phyloP scores from a whole-genome alignment of 1,139 yeast genomes.

The Blastobotrys aristatus region DNA sequence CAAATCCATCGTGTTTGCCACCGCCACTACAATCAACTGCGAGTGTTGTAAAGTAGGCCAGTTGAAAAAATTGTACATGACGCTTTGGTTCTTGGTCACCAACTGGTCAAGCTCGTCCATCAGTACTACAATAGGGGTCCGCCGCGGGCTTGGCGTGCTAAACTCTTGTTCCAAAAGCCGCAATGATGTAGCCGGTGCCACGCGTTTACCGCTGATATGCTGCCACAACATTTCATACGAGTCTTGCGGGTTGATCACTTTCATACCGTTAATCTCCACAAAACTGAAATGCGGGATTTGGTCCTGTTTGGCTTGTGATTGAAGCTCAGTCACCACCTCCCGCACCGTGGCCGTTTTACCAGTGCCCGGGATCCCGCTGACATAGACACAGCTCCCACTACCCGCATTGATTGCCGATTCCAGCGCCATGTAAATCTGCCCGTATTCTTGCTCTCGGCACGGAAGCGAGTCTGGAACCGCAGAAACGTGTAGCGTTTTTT shows the following conservation, averaged over 20 bases:
- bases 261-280: conserved; percentile 87
- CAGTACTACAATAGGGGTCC: conserved; percentile 64
- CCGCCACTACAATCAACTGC: conserved; percentile 80
- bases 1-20: conserved; percentile 95
- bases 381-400: conserved; percentile 79
- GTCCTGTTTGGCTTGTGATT: conserved; percentile 37
- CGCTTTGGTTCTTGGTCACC: conserved; percentile 77
- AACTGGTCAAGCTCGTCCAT: conserved; percentile 93
- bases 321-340: conserved; percentile 71
- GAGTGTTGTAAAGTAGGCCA: conserved; percentile 90
- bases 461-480: conserved; percentile 65
- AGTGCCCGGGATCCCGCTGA: conserved; percentile 97
- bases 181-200: conserved; percentile 61
- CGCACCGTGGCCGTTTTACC: conserved; percentile 94
- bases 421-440: conserved; percentile 63
- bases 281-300: conserved; percentile 60
- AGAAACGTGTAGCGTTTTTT: conserved; percentile 59
- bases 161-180: conserved; percentile 52
- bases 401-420: conserved; percentile 69
- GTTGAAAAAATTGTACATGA: conserved; percentile 92
- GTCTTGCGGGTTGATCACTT: conserved; percentile 74
- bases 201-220: conserved; percentile 50
- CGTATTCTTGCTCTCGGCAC: conserved; percentile 83
- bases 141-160: conserved; percentile 34
- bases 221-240: conserved; percentile 85